Evolutionary conservation across 2,329 filamentous ascomycete genomes (phyloP), one percentile per base, ranked within the genome.

Genomic region (Aspergillus costaricaensis): DNA sequence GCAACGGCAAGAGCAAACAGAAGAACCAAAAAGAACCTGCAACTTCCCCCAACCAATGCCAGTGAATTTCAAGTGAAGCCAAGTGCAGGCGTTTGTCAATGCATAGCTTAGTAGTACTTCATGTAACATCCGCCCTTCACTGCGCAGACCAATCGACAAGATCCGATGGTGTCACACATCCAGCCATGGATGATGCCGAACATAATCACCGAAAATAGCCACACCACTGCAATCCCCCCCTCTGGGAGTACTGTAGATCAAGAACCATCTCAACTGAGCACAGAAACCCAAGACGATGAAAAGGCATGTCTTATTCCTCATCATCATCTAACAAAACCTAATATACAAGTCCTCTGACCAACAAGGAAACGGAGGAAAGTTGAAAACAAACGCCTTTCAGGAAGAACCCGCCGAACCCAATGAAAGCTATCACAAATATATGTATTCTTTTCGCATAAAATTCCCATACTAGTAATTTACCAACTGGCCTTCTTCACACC

Each of bases 401-500:
- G 64, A 62, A 63, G 64, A 62, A 63, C 58, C 64, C 49, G 60
- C 54, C 52, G 32, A 63, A 67, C 59, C 61, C 62, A 62, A 30
- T 12, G 27, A 30, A 62, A 56, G 30, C 58, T 61, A 65, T 61
- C 63, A 65, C 63, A 65, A 65, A 64, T 57, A 32, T 30, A 38
- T 49, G 10, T 32, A 36, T 6, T 36, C 23, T 57, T 62, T 58
- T 58, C 54, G 47, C 48, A 61, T 36, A 51, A 59, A 61, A 19
- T 27, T 27, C 25, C 56, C 44, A 58, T 53, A 57, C 58, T 48
- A 43, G 1, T 19, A 19, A 19, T 58, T 47, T 91, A 99, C 95
- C 95, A 99, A 79, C 91, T 96, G 53, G 95, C 95, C 83, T 96
- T 96, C 84, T 89, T 92, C 58, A 99, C 95, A 70, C 95, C 95